Conservation (phyloP, 352 stramenopile genomes). For the Phytophthora cactorum region DNA sequence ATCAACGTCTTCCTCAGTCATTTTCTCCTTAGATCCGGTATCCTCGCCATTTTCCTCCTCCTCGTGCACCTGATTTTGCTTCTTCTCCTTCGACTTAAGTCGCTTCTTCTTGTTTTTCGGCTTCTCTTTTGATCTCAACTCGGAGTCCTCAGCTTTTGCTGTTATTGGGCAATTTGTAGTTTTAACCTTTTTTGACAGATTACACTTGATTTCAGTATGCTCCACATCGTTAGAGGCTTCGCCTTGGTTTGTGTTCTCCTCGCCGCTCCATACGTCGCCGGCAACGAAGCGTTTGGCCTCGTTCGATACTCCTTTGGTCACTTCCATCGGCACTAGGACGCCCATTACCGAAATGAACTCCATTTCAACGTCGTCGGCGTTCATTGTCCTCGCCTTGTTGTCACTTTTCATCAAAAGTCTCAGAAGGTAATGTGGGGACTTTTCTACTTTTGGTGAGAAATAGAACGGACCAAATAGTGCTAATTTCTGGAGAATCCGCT, state of each 20-base stretch:
- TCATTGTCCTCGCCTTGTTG: neutral
- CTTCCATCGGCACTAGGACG: slow-evolving; percentile 17
- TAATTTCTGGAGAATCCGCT: too few relatives aligned
- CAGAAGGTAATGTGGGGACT: neutral
- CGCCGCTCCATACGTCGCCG: neutral
- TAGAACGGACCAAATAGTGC: neutral
- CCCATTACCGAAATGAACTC: slow-evolving; percentile 25
- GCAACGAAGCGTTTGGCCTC: slow-evolving; percentile 4
- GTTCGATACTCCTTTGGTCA: slow-evolving; percentile 18
- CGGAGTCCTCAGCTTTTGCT: neutral
- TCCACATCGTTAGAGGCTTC: neutral
- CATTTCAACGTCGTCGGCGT: slow-evolving; percentile 16
- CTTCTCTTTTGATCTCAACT: neutral
- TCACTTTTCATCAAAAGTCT: too few relatives aligned
- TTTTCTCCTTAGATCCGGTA: neutral
- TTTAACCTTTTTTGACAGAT: neutral
- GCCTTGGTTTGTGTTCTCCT: slow-evolving; percentile 7
- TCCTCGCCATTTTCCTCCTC: neutral
- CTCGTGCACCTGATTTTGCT: neutral
- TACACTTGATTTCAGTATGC: slow-evolving; percentile 3
- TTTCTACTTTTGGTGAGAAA: too few relatives aligned
- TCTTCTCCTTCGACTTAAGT: neutral
- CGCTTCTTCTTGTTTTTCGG: neutral
- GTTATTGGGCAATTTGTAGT: neutral
- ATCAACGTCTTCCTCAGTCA: neutral